phyloP scores from a whole-genome alignment of 768 basidiomycete species.

The Mycena sanguinolenta region DNA sequence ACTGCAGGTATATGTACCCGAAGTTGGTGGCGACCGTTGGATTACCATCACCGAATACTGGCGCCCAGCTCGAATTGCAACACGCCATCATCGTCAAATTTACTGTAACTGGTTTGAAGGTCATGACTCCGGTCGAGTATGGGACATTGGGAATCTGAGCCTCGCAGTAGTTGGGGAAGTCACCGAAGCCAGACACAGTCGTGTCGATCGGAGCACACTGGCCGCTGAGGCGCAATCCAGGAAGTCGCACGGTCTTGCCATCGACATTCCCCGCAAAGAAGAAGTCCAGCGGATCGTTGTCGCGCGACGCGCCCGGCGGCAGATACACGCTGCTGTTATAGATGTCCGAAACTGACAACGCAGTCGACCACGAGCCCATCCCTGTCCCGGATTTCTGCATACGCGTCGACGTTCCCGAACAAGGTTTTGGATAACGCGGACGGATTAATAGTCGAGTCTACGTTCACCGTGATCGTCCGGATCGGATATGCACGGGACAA shows the following conservation, averaged over 20 bases:
- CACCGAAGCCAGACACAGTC: conserved; percentile 3
- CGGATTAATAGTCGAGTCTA: conserved; percentile 27
- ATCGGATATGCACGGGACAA: conserved; percentile 37
- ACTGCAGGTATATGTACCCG: conserved; percentile 27
- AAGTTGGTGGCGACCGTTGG: not conserved
- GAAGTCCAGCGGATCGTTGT: conserved; percentile 25
- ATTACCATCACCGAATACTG: not conserved
- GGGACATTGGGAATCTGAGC: conserved; percentile 12
- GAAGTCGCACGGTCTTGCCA: conserved; percentile 28
- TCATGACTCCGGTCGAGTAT: not conserved
- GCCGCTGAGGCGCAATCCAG: conserved; percentile 37
- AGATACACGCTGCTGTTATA: conserved; percentile 36
- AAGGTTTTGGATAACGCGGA: conserved; percentile 3
- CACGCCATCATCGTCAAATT: conserved; percentile 19
- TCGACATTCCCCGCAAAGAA: conserved; percentile 36
- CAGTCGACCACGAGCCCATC: conserved; percentile 34
- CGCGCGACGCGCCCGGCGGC: conserved; percentile 12
- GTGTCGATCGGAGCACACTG: conserved; percentile 27
- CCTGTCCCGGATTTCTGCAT: conserved; percentile 35
- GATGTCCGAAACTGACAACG: conserved; percentile 23
- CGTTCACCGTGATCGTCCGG: conserved; percentile 23
- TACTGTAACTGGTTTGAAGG: not conserved
- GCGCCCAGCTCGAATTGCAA: conserved; percentile 2
- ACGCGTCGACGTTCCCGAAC: conserved; percentile 33
- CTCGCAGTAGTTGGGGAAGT: conserved; percentile 15